Base-by-base conservation (phyloP, 1,284 basidiomycete species). In the Boletus hoseneyae region DNA sequence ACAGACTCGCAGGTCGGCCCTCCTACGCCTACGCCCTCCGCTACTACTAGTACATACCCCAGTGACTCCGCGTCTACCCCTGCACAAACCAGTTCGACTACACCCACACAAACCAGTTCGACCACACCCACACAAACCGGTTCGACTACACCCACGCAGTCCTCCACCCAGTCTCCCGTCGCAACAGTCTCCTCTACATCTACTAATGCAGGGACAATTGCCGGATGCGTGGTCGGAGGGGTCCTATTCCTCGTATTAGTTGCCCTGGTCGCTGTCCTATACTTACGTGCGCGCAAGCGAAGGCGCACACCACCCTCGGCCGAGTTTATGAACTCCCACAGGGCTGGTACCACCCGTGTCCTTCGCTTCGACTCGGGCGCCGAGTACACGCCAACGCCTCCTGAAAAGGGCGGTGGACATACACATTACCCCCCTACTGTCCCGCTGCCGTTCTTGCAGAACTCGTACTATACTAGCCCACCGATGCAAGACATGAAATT, bases 281-380 rank as follows among this genome's bases (percentile, higher is more conserved):
- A 68, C 48, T 54, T 71, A n/a, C 66, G 70, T 33, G 64, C 66
- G 11, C 65, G 70, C 18, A 70, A 67, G 40, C 68, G 65, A 48
- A 69, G 60, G 25, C 72, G 65, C 37, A 70, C 63, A 12, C 69
- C 76, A 4, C 79, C 81, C 2, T 80, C 80, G 3, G 70, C 76
- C 7, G 77, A 79, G 53, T 81, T 79, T 55, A 60, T 68, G 32
- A 59, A 68, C 16, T 53, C 62, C 18, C 50, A 65, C 42, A 51
- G 47, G 38, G 50, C 43, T 0, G 67, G 66, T 11, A 38, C 44
- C n/a, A 5, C 55, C 5, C 67, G 66, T 6, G 51, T 67, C 36
- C 52, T 65, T 15, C 64, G 64, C 12, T 53, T 68, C 16, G 65
- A 61, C 8, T 62, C 53, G 1, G 56, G 62, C n/a, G 51, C 53